Conservation (phyloP, 2,329 filamentous ascomycete species). For the Penicillium corylophilum region DNA sequence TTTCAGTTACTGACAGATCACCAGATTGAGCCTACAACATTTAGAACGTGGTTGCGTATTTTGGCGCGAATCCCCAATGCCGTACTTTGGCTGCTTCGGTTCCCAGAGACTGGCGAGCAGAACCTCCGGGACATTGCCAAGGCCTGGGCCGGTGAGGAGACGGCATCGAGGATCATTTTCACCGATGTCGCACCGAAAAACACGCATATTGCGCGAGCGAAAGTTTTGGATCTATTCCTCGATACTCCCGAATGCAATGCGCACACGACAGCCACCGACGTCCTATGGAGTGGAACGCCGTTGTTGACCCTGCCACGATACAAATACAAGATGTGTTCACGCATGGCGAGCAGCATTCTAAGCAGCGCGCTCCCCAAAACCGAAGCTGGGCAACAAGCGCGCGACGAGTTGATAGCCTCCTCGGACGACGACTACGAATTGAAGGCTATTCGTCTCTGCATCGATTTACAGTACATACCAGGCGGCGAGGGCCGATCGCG, state of each 20-base stretch:
- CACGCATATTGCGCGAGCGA: slow-evolving; percentile 86
- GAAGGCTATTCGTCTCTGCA: slow-evolving; percentile 67
- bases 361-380: slow-evolving; percentile 79
- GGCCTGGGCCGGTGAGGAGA: slow-evolving; percentile 79
- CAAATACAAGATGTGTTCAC: slow-evolving; percentile 97
- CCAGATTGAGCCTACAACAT: slow-evolving; percentile 94
- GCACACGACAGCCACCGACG: slow-evolving; percentile 94
- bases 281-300: slow-evolving; percentile 94
- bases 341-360: slow-evolving; percentile 94
- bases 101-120: slow-evolving; percentile 86
- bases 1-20: slow-evolving; percentile 3
- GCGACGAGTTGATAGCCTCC: slow-evolving; percentile 71
- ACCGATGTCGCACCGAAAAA: slow-evolving; percentile 96
- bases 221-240: slow-evolving; percentile 90
- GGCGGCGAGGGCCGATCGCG: slow-evolving; percentile 35
- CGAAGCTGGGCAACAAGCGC: slow-evolving; percentile 64
- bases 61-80: slow-evolving; percentile 81
- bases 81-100: slow-evolving; percentile 92
- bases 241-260: slow-evolving; percentile 98
- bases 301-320: slow-evolving; percentile 87
- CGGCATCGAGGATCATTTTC: slow-evolving; percentile 84
- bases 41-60: slow-evolving; percentile 92
- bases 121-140: slow-evolving; percentile 79
- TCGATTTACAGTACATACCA: slow-evolving; percentile 59
- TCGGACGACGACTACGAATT: slow-evolving; percentile 84